phyloP scores from a whole-genome alignment of 495 filamentous ascomycete species.

The Apiosordaria backusii region DNA sequence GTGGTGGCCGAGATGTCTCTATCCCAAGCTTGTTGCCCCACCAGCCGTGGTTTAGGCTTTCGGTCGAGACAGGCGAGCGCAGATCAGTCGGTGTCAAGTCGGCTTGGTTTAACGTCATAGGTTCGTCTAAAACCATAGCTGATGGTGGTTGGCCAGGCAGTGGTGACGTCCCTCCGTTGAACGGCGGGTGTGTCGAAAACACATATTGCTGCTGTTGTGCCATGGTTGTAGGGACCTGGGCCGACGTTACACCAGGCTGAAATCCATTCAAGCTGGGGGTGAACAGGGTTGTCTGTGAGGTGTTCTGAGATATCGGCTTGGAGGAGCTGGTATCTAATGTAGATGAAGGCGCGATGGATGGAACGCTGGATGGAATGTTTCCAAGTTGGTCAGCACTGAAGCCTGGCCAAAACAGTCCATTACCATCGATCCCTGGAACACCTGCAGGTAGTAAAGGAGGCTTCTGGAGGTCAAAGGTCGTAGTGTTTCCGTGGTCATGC shows the following conservation, averaged over 20 bases:
- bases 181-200: conserved; percentile 18
- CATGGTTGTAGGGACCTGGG: conserved; percentile 5
- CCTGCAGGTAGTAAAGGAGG: conserved; percentile 7
- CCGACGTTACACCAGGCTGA: conserved; percentile 10
- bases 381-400: conserved; percentile 16
- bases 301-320: conserved; percentile 26
- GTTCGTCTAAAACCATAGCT: conserved; percentile 30
- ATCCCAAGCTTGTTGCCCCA: conserved; percentile 21
- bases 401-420: conserved; percentile 25
- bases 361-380: conserved; percentile 24
- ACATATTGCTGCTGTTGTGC: conserved; percentile 19
- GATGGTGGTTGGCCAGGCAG: conserved; percentile 5
- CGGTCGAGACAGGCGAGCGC: conserved; percentile 9
- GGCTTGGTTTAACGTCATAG: conserved; percentile 7
- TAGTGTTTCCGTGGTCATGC: conserved; percentile 9
- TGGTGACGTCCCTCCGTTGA: conserved; percentile 10
- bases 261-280: conserved; percentile 12
- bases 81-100: conserved; percentile 15
- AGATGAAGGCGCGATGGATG: conserved; percentile 25
- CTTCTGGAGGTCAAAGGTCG: conserved; percentile 19
- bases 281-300: conserved; percentile 31
- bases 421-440: conserved; percentile 18
- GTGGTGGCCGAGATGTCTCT: conserved; percentile 19
- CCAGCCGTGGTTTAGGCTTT: conserved; percentile 17
- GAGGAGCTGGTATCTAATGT: conserved; percentile 21